Base-by-base conservation (phyloP, 441 rosid species). In the Geranium incanum region DNA sequence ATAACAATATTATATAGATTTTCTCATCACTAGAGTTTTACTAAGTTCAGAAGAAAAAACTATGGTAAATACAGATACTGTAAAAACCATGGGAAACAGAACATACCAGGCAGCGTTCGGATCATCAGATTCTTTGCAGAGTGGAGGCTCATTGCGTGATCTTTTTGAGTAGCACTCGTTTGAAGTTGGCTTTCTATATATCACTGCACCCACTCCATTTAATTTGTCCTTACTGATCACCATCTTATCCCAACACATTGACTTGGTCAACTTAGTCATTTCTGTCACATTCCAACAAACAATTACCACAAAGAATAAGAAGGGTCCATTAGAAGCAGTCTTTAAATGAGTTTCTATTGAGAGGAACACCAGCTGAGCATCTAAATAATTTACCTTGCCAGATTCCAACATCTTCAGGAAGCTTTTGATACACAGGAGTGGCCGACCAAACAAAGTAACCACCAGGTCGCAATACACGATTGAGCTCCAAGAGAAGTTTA, bases 401-500 rank as follows among this genome's bases (percentile, higher is more conserved):
- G 69, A 91, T 94, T 75, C 80, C 79, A 6, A 83, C 85, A 81
- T 94, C 97, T 80, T 90, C 95, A 78, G 78, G 66, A 60, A 82
- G 85, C 80, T 80, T 92, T 69, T 85, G 97, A 78, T 94, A 91
- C 7, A 92, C 97, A 5, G 99, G 99, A 67, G 99, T 92, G 28
- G 97, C 97, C 48, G 99, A 92, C 97, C 99, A 94, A 6, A 89
- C 86, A 76, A 94, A 94, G 68, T 86, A 88, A 65, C 99, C 99
- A 50, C 97, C 97, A 0, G 97, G 96, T 16, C 97, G 75, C 57
- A 94, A 85, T 69, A 92, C 83, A 23, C 99, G 84, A 64, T 94
- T 92, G 77, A 94, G 79, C 80, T 94, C 99, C 33, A 92, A 74
- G 72, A 94, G 92, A 70, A 92, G 88, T 82, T 74, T 72, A 48